phyloP scores from a whole-genome alignment of 148 eudicot species.

The Rheum nobile region DNA sequence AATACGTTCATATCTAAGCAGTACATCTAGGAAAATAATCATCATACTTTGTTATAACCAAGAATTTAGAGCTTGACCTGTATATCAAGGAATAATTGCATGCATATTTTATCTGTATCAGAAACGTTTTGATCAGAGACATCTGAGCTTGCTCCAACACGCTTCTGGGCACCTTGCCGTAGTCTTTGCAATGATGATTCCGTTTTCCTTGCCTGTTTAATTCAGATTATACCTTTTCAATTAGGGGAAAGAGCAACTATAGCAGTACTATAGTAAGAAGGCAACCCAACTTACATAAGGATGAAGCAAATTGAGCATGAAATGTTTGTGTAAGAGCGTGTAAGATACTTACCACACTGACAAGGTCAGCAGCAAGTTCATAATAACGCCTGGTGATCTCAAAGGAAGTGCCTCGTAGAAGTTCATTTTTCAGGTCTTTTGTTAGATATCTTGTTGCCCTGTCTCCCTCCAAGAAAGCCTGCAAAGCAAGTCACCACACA shows the following conservation, averaged over 20 bases:
- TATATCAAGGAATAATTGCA: constrained; percentile 92
- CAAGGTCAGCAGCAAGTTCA: constrained; percentile 58
- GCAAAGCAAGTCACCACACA: not conserved
- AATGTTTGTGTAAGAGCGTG: not conserved
- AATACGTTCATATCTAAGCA: not conserved
- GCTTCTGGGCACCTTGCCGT: constrained; percentile 80
- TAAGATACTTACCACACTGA: constrained; percentile 46
- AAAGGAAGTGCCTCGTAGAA: constrained; percentile 46
- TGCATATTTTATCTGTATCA: constrained; percentile 83
- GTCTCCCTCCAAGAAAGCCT: constrained; percentile 81
- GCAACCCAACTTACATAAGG: not conserved
- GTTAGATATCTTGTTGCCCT: constrained; percentile 49
- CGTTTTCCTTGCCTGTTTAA: constrained; percentile 60
- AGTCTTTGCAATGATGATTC: constrained; percentile 68
- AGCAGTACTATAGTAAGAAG: not conserved
- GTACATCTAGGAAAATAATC: too few relatives aligned
- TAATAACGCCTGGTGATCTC: constrained; percentile 69
- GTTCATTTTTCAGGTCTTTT: constrained; percentile 41
- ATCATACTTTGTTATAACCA: not conserved
- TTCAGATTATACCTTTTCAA: not conserved
- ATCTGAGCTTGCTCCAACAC: constrained; percentile 80
- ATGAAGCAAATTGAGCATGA: not conserved
- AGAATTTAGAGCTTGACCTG: constrained; percentile 35
- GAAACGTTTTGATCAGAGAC: constrained; percentile 64
- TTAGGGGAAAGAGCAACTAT: not conserved